Evolutionary conservation across 768 basidiomycete species (phyloP), one percentile per base, ranked within the genome.

Genomic region (Lyophyllum atratum): DNA sequence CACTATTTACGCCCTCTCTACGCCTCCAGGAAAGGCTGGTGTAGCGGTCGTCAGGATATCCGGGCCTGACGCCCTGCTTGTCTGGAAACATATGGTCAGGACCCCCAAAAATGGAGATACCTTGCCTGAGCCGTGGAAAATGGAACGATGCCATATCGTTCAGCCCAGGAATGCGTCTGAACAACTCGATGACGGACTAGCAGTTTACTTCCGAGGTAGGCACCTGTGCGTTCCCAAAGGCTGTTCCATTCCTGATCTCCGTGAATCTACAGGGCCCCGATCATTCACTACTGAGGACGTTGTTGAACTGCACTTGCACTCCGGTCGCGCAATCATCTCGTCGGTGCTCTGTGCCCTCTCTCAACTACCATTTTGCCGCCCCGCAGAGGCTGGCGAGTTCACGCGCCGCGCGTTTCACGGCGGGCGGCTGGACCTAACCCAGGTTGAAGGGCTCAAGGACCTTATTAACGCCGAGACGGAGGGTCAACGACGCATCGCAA

Each of bases 381-480:
- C 88, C 6, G 94, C 94, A 1, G 87, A 89, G 64, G 84, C 88
- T 1, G 94, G 94, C 26, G 94, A 96, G 71, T 96, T 96, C 65
- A 95, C 94, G 14, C 81, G 87, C 25, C 86, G 90, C 43, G 93
- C 93, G 0, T 92, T 93, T 60, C 74, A 87, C 25, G 86, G 83
- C 19, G 94, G 94, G 0, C 80, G 92, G 42, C 74, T 96, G 52
- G 93, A 95, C 66, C 72, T 96, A 54, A 93, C 92, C 0, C 89
- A 95, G 72, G 93, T 92, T 0, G 94, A 96, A 67, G 94, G 92
- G 5, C 68, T 96, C 54, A 84, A 86, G 56, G 94, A 95, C 66
- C 79, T 96, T 29, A 87, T 96, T 42, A 87, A 95, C 52, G 92
- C 93, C 0, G 92, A 95, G 65, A 96, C 94, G 0, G 92, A 93